Base-by-base conservation (phyloP, 176 grass and related monocot species). In the Coix lacrymajobi region DNA sequence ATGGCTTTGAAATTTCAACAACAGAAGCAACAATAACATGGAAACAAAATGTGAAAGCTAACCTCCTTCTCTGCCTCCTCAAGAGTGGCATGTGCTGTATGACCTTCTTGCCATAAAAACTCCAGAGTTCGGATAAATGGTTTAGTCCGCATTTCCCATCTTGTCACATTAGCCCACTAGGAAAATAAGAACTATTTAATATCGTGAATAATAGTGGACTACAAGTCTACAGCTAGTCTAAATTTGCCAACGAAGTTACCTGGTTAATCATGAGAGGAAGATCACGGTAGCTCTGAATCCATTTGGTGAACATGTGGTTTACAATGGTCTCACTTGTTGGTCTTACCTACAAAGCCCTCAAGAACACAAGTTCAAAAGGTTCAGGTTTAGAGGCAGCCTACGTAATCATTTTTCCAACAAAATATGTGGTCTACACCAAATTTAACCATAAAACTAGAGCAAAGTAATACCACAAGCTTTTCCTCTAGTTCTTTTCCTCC, bases 121-220 rank as follows among this genome's bases (percentile, higher is more conserved):
- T 98, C 96, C 73, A 98, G 93, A 57, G 96, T 98, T 88, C 96
- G 88, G 67, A 98, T 88, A 81, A 98, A 98, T 46, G 93, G 93
- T 46, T 98, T 98, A 44, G 96, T 98, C 81, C 96, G 93, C 96
- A 98, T 98, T 87, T 98, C 96, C 96, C 96, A 98, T 91, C 96
- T 90, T 77, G 96, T 98, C n/a, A 98, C 96, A 75, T 98, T 98
- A 80, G 80, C 96, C 96, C 92, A 98, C 96, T 98, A 79, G 26
- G 36, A 69, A 45, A 31, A 78, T 38, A 86, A 66, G 15, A 89
- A 67, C n/a, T 51, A 68, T 56, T 76, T 61, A 88, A 22, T 40
- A 84, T 9, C 58, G 19, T 46, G 69, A 77, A 71, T 54, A 33
- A 77, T 66, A 58, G 12, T 46, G 17, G 58, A 37, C 58, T 62